Evolutionary conservation across 768 basidiomycete species (phyloP), one percentile per base, ranked within the genome.

Genomic region (Ephemerocybe angulata): DNA sequence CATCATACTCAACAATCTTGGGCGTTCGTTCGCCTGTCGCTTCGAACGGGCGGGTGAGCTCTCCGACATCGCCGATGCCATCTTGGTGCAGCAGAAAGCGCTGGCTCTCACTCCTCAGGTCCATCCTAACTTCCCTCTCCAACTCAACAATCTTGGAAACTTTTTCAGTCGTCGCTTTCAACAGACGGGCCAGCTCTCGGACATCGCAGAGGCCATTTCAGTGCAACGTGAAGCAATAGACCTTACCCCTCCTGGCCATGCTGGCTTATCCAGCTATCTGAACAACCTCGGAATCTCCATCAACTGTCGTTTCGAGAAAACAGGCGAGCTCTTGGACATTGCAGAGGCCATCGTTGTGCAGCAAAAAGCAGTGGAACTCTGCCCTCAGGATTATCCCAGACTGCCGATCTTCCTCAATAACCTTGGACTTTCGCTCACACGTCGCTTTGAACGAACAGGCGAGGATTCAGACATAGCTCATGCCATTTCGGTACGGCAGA

Each of bases 21-120:
- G 10, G n/a, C 15, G 6, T 12, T 47, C 46, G n/a, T 47, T 47
- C 3, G 2, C 2, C n/a, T 19, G 12, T 29, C 46, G 22, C 5
- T 47, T 47, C 28, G 12, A 40, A 1, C 50, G 7, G 4, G 41
- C 40, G 24, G 35, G 50, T 15, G 35, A 52, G 15, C 3, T 53
- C n/a, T 22, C 27, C 11, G 28, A 30, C 22, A 12, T 46, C 27
- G 17, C 25, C 6, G 4, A 65, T 30, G 57, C 62, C 2, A 60
- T 70, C 35, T 17, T 37, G 5, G 52, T 51, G 60, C 35, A 55
- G 57, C 30, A 58, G 62, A 62, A 61, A 30, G 63, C 47, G 1
- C 61, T 65, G 21, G 52, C 51, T 1, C 61, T 59, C 40, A 65
- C 64, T 30, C 64, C 63, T 4, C 55, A 61, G 3, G 56, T 52